A percentile compares a stretch with the other conserved stretches of the same genome.
These are phyloP conservation scores for Dryas octopetala DNA, from an alignment of 306 rosid genomes.

Conservation along the genomic window DNA sequence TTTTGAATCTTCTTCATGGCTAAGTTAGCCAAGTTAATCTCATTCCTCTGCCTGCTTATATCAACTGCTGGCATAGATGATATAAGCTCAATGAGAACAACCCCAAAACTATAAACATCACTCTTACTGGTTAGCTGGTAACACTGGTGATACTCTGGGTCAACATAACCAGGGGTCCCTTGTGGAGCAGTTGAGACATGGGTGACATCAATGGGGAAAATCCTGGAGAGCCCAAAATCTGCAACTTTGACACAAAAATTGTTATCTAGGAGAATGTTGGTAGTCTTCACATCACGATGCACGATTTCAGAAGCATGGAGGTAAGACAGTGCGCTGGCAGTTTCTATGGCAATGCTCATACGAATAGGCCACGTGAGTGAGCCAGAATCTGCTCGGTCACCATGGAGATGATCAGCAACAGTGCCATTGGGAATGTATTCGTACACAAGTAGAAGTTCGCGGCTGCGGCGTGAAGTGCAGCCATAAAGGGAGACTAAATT, in stretches of 20 bases:
- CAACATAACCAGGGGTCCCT: constrained; percentile 77
- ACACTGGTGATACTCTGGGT: constrained; percentile 67
- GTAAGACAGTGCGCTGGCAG: constrained; percentile 60
- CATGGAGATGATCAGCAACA: constrained; percentile 73
- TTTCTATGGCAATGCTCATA: constrained; percentile 66
- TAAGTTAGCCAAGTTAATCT: constrained; percentile 58
- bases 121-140: constrained; percentile 70
- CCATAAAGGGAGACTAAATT: constrained; percentile 75
- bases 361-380: constrained; percentile 54
- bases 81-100: constrained; percentile 63
- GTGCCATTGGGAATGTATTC: constrained; percentile 77
- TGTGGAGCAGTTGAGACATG: constrained; percentile 82
- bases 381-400: constrained; percentile 37
- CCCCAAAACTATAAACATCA: constrained; percentile 78
- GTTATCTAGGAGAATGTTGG: constrained; percentile 59
- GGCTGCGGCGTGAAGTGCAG: constrained; percentile 62
- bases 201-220: constrained; percentile 52
- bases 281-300: constrained; percentile 77
- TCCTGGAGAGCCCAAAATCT: constrained; percentile 76
- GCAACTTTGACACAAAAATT: constrained; percentile 62
- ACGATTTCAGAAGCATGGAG: constrained; percentile 77
- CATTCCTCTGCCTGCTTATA: constrained; percentile 49
- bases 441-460: constrained; percentile 65
- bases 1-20: constrained; percentile 46
- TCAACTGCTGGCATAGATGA: constrained; percentile 73